Base-by-base conservation (phyloP, 106 monocot species). In the Agapanthus africanus region DNA sequence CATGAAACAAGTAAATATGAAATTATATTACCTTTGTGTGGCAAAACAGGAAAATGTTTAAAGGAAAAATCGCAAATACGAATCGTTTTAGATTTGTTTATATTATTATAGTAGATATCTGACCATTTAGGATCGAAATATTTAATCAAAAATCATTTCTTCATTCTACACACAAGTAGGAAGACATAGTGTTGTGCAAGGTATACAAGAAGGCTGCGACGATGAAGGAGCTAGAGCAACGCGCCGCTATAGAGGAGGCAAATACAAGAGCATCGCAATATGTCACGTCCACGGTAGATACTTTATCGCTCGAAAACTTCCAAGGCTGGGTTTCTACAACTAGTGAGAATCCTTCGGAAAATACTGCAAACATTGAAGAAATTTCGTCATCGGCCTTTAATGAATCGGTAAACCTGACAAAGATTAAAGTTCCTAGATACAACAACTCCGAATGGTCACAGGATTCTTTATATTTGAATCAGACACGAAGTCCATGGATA, bases 151-250 rank as follows among this genome's bases (percentile, higher is more conserved):
- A 8, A 27, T 2, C 16, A 28, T 47, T n/a, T n/a, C n/a, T n/a
- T n/a, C n/a, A n/a, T n/a, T n/a, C n/a, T n/a, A 47, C 16, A 30
- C 26, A n/a, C 11, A 49, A 7, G 41, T 78, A 88, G 85, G 83
- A 81, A 46, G 89, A 89, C 51, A 76, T 93, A 33, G 93, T 93
- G 7, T 37, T 93, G 19, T 93, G 93, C 76, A 89, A 86, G 73
- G 66, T 93, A 10, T 93, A 93, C 49, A 52, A 80, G 18, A 93
- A 93, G 65, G 93, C 89, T 11, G 82, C 83, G 19, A 67, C 93
- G 37, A 9, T 84, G 71, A 93, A 80, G 72, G 93, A 87, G 73
- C 60, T 93, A 49, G 93, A 93, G 80, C 79, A 90, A 26, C 67
- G 84, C 15, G 93, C 90, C 19, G 79, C 81, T 11, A 72, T 73